A percentile compares a stretch with the other conserved stretches of the same genome.
These are phyloP conservation scores for Phytopythium boreale DNA, from an alignment of 352 stramenopile genomes.

Conservation along the genomic window DNA sequence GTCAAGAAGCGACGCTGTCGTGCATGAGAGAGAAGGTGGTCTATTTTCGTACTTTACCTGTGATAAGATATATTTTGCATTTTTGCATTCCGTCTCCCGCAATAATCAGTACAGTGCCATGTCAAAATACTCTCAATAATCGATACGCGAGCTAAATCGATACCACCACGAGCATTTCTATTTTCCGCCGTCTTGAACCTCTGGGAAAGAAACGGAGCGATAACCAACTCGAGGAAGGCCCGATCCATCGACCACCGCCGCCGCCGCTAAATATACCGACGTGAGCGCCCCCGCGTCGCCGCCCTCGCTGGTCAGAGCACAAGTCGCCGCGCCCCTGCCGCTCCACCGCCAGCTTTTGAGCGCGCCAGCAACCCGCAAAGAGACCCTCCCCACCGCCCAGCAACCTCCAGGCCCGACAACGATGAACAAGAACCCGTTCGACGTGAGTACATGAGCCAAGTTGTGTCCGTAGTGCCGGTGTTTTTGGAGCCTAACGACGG, in stretches of 20 bases:
- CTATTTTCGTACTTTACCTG: no score
- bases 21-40: no score
- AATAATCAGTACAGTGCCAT: no score
- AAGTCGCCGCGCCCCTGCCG: background rate
- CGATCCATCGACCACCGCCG: background rate
- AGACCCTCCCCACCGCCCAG: background rate
- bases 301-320: background rate
- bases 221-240: background rate
- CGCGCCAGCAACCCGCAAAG: background rate
- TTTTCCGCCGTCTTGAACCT: background rate
- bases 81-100: no score
- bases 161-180: background rate
- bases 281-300: background rate
- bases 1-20: no score
- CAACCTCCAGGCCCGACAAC: background rate
- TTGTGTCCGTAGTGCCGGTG: background rate
- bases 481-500: background rate
- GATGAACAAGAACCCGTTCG: constrained; percentile 30
- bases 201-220: background rate
- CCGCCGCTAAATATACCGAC: background rate
- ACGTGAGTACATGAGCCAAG: constrained; percentile 4
- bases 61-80: no score
- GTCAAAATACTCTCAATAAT: no score
- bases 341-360: background rate
- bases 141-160: no score